Percentiles rank a stretch among this genome's conserved stretches.
Conservation (phyloP, 2,329 filamentous ascomycete genomes). For the Didymella pomorum region DNA sequence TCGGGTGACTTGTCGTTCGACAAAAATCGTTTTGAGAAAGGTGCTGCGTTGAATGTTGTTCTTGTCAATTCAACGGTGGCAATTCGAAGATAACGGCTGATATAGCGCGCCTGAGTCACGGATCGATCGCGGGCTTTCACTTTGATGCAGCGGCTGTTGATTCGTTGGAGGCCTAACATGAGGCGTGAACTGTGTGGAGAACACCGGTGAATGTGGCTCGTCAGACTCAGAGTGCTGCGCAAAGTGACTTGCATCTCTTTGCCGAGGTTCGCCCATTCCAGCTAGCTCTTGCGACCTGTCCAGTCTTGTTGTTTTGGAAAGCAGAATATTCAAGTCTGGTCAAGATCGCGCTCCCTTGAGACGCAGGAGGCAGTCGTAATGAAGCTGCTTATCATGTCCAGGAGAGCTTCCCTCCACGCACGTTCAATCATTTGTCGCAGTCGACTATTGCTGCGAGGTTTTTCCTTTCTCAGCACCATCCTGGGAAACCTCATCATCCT, state of each 20-base stretch:
- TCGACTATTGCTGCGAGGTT: background rate
- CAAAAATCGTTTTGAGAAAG: background rate
- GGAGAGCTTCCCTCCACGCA: background rate
- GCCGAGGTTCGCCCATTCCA: background rate
- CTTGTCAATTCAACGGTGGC: background rate
- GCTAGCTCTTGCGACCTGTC: background rate
- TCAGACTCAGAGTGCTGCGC: background rate
- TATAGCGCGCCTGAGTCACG: slow-evolving; percentile 10
- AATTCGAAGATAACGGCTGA: background rate
- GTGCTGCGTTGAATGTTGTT: background rate
- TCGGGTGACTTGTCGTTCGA: background rate
- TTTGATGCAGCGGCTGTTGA: background rate
- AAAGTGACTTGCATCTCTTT: background rate
- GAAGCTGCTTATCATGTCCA: background rate
- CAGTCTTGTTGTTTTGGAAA: background rate
- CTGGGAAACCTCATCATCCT: slow-evolving; percentile 15
- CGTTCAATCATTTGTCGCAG: background rate
- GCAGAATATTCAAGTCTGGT: background rate
- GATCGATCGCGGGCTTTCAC: slow-evolving; percentile 2
- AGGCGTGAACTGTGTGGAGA: too few relatives aligned
- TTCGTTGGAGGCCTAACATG: background rate
- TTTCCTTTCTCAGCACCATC: slow-evolving; percentile 2
- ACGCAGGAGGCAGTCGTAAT: background rate
- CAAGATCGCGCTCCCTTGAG: background rate
- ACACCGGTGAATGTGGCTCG: too few relatives aligned